Base-by-base conservation (phyloP, 495 filamentous ascomycete species). In the Hyphodiscus hymeniophilus region DNA sequence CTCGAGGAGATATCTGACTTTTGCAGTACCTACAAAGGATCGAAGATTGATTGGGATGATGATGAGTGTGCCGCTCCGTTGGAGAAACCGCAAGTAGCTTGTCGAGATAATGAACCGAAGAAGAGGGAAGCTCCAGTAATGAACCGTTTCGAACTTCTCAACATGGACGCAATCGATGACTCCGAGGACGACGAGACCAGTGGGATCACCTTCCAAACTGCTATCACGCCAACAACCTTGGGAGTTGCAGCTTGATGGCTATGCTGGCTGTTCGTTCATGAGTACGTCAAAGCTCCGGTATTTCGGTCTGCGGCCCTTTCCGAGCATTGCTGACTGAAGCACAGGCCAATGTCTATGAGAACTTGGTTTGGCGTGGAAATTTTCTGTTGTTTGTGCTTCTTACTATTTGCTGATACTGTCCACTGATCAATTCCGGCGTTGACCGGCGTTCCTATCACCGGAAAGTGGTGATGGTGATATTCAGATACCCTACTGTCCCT, bases 21-120 rank as follows among this genome's bases (percentile, higher is more conserved):
- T n/a, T n/a, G n/a, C n/a, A n/a, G 80, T 65, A 81, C 78, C 31
- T 94, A 94, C 67, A 87, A 86, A 57, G 77, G 79, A 22, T 78
- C 74, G 54, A 79, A 72, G 47, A 81, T 94, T 55, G 76, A 80
- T 17, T 92, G 80, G 70, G 81, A 75, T 50, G 65, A 67, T 0
- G 88, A 94, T 52, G 85, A 91, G 43, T 94, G 88, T 57, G 76
- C 77, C 20, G 73, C 76, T 47, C 73, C 84, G 16, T 62, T 84
- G 2, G 66, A 70, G 32, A 38, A 30, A 32, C 56, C 53, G 1
- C 28, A 51, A 20, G 56, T 42, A 11, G 53, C 47, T 38, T 47
- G 46, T 10, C 70, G 62, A 43, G 66, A 72, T 24, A 52, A 59
- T 18, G 31, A 60, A 15, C 42, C 63, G 13, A 70, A 67, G 58